Evolutionary conservation across 163 green algal genomes (phyloP).

Genomic region (Coccomyxa subellipsoidea): DNA sequence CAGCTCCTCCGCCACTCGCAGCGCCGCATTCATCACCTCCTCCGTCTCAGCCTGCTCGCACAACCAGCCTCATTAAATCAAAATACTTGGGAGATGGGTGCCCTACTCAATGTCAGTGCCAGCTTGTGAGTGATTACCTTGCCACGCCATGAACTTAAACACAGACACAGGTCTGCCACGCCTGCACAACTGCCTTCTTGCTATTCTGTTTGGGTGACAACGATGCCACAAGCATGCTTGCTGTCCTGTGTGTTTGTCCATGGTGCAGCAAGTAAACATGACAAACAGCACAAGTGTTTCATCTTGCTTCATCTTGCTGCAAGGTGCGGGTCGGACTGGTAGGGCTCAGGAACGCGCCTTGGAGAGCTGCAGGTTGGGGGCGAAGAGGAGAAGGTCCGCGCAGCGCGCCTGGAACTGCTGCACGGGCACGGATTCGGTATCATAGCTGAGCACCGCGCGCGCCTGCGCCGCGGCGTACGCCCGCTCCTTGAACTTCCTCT

Average conservation of each 20-base stretch:
- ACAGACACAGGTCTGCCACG: neutral
- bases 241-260: too few species aligned
- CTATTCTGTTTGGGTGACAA: too few species aligned
- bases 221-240: neutral
- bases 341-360: neutral
- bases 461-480: neutral
- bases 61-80: neutral
- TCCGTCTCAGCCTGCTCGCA: neutral
- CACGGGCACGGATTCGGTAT: slow-evolving; percentile 8
- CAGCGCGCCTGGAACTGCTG: slow-evolving; percentile 5
- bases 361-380: neutral
- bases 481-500: neutral
- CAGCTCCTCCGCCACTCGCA: neutral
- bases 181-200: neutral
- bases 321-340: too few species aligned
- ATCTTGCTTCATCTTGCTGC: too few species aligned
- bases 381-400: neutral
- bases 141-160: neutral
- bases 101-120: neutral
- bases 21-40: slow-evolving; percentile 8
- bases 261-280: too few species aligned
- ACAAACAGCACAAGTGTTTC: too few species aligned
- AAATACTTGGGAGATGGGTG: too few species aligned
- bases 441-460: neutral
- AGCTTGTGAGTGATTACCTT: neutral